Evolutionary conservation across 331 rosid species (phyloP).

Genomic region (Rosa hybrid): DNA sequence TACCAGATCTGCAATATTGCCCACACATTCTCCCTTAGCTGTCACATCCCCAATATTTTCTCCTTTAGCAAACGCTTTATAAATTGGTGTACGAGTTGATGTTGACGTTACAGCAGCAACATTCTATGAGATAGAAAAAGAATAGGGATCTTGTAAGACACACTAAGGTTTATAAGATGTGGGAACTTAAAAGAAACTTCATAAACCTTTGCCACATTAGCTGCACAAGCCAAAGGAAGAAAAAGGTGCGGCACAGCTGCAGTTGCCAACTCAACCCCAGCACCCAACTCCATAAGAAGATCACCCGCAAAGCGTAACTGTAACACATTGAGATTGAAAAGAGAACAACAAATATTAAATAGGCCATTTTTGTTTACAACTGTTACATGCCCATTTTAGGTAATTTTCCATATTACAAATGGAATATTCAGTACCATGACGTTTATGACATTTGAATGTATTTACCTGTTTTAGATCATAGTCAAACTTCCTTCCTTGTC

Average conservation of each 20-base stretch:
- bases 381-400: background rate
- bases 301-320: constrained; percentile 94
- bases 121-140: constrained; percentile 52
- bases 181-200: background rate
- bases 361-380: background rate
- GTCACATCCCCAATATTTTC: constrained; percentile 99
- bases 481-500: constrained; percentile 98
- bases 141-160: constrained; percentile 15
- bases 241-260: constrained; percentile 90
- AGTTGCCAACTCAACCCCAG: constrained; percentile 93
- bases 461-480: constrained; percentile 91
- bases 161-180: background rate
- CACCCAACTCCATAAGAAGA: constrained; percentile 98
- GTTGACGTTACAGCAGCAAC: constrained; percentile 99
- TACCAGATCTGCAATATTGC: constrained; percentile 98
- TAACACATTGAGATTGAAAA: constrained; percentile 28
- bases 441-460: constrained; percentile 11
- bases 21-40: constrained; percentile 98
- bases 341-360: constrained; percentile 13
- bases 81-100: constrained; percentile 96
- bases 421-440: background rate
- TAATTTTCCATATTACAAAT: background rate
- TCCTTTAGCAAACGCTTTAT: constrained; percentile 98
- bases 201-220: constrained; percentile 85
- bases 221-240: constrained; percentile 99